These are phyloP conservation scores for Lolium perenne DNA, from an alignment of 176 grass and related monocot species.

Conservation along the genomic window DNA sequence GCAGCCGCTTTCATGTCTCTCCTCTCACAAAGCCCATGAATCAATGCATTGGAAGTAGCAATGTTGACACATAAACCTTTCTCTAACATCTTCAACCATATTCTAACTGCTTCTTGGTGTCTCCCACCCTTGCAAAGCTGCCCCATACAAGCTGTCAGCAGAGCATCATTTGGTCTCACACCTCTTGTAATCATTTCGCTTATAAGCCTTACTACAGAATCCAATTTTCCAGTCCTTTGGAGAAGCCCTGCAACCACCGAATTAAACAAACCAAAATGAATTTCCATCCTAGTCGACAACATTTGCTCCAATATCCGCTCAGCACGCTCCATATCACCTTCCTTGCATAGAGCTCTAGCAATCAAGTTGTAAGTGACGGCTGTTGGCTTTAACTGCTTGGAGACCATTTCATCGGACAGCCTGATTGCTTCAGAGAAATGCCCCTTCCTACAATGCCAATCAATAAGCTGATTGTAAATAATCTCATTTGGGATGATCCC, in stretches of 20 bases:
- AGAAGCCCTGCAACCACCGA: constrained; percentile 71
- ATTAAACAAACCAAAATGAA: constrained; percentile 71
- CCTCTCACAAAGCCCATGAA: constrained; percentile 79
- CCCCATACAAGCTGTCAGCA: constrained; percentile 70
- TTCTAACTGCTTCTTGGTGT: constrained; percentile 58
- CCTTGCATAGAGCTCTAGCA: constrained; percentile 67
- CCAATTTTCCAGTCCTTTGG: constrained; percentile 51
- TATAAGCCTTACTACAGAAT: constrained; percentile 57
- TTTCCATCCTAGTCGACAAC: constrained; percentile 65
- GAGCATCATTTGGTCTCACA: constrained; percentile 77
- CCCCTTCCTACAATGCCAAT: constrained; percentile 66
- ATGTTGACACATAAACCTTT: constrained; percentile 75
- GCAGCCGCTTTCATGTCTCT: constrained; percentile 61
- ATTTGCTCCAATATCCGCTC: constrained; percentile 75
- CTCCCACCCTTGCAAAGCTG: constrained; percentile 72
- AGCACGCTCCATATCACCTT: constrained; percentile 73
- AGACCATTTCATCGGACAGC: constrained; percentile 72
- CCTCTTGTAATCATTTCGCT: constrained; percentile 72
- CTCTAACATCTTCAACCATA: constrained; percentile 60
- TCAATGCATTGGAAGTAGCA: constrained; percentile 81
- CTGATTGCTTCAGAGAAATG: constrained; percentile 55
- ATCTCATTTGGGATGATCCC: constrained; percentile 71
- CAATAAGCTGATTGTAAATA: constrained; percentile 85
- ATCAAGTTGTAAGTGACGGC: constrained; percentile 74
- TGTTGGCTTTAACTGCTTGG: constrained; percentile 61